Percentiles rank a stretch among this genome's conserved stretches.
phyloP scores from a whole-genome alignment of 2,329 filamentous ascomycete species.

The Epichloe sibirici region DNA sequence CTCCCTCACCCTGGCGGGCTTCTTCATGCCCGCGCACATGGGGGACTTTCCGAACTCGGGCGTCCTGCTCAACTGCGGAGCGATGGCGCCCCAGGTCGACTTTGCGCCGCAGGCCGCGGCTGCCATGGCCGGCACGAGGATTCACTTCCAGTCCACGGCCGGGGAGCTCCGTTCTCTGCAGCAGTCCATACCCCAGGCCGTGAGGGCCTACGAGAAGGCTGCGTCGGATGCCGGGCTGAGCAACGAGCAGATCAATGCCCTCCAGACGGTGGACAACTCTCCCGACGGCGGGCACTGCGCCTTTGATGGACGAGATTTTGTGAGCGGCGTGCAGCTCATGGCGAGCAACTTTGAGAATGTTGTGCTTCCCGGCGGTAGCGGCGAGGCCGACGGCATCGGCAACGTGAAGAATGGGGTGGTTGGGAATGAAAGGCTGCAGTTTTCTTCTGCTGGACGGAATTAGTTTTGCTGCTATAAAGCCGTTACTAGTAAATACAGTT shows the following conservation, averaged over 20 bases:
- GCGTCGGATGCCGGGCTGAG: conserved; percentile 31
- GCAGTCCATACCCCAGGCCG: conserved; percentile 34
- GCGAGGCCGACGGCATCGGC: conserved; percentile 35
- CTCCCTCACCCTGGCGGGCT: conserved; percentile 39
- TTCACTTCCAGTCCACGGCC: conserved; percentile 45
- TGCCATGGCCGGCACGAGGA: conserved; percentile 32
- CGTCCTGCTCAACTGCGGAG: conserved; percentile 45
- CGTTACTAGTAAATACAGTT: too few species aligned
- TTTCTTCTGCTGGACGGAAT: not conserved
- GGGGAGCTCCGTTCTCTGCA: conserved; percentile 38
- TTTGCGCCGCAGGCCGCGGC: conserved; percentile 29
- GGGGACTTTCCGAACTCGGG: conserved; percentile 36
- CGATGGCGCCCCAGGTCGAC: conserved; percentile 35
- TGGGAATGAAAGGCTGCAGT: conserved; percentile 6
- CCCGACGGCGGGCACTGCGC: conserved; percentile 45
- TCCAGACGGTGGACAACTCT: conserved; percentile 46
- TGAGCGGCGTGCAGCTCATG: conserved; percentile 45
- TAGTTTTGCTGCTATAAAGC: not conserved
- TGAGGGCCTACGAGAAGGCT: conserved; percentile 38
- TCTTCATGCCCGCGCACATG: conserved; percentile 46
- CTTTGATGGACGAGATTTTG: conserved; percentile 42
- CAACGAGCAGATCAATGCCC: conserved; percentile 30
- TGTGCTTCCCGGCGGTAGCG: conserved; percentile 37
- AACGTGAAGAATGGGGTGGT: conserved; percentile 30
- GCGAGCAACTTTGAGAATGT: conserved; percentile 38